Percentiles rank a stretch among this genome's conserved stretches.
Conservation (phyloP, 441 rosid species). For the Syzygium syzygioides region DNA sequence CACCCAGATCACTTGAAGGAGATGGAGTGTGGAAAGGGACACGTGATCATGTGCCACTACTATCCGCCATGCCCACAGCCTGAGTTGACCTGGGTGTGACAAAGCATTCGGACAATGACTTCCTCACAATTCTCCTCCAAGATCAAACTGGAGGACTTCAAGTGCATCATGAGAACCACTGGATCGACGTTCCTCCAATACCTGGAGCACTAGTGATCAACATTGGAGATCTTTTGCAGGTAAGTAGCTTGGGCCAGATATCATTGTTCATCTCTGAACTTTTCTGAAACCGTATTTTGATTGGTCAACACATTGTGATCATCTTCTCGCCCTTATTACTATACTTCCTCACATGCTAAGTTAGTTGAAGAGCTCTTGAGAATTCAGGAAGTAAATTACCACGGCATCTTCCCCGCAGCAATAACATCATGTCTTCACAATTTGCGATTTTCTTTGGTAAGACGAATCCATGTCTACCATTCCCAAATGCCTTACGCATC, state of each 20-base stretch:
- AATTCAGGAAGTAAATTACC: not conserved
- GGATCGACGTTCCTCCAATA: not conserved
- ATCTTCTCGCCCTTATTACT: not conserved
- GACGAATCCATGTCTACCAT: too few species aligned
- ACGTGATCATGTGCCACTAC: not conserved
- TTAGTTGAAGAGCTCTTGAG: not conserved
- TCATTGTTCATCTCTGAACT: not conserved
- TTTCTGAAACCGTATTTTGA: not conserved
- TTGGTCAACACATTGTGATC: not conserved
- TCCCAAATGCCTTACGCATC: too few species aligned
- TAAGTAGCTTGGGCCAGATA: not conserved
- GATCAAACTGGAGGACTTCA: too few species aligned
- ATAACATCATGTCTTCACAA: not conserved
- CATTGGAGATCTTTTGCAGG: not conserved
- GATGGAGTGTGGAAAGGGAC: not conserved
- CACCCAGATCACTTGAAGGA: too few species aligned
- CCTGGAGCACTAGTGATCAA: not conserved
- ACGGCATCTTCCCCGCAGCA: not conserved
- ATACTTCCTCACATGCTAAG: not conserved
- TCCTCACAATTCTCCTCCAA: too few species aligned
- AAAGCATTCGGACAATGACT: too few species aligned
- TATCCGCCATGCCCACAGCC: not conserved
- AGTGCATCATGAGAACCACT: too few species aligned
- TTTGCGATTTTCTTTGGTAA: not conserved
- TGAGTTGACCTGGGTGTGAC: not conserved